These are phyloP conservation scores for Phaseolus coccineus DNA, from an alignment of 331 rosid species.

Conservation along the genomic window DNA sequence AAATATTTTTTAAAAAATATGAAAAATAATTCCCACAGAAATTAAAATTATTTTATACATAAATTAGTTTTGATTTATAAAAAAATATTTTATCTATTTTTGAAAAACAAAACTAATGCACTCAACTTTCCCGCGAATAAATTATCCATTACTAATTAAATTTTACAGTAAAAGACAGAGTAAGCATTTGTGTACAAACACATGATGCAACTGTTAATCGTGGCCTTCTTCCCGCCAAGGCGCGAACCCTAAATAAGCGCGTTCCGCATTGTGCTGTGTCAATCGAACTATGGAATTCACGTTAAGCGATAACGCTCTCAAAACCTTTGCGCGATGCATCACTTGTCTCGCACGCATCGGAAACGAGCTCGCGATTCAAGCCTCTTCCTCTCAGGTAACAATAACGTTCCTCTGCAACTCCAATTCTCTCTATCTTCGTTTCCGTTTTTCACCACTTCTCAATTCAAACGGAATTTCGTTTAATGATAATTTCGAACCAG, in stretches of 20 bases:
- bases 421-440: conserved; percentile 10
- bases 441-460: not conserved
- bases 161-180: not conserved
- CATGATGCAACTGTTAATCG: not conserved
- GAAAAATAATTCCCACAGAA: too few species aligned
- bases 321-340: conserved; percentile 84
- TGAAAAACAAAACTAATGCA: too few species aligned
- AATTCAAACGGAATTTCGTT: conserved; percentile 6
- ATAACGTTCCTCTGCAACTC: conserved; percentile 3
- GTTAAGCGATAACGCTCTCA: conserved; percentile 78
- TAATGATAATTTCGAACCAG: not conserved
- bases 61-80: too few species aligned
- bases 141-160: not conserved
- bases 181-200: not conserved
- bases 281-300: conserved; percentile 64
- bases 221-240: conserved; percentile 64
- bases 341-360: conserved; percentile 92
- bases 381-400: conserved; percentile 82
- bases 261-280: not conserved
- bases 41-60: too few species aligned
- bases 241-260: conserved; percentile 35
- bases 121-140: too few species aligned
- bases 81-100: too few species aligned
- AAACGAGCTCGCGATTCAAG: conserved; percentile 85
- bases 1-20: too few species aligned